These are phyloP conservation scores for Fusarium pseudocircinatum DNA, from an alignment of 2,329 filamentous ascomycete genomes.

Conservation along the genomic window DNA sequence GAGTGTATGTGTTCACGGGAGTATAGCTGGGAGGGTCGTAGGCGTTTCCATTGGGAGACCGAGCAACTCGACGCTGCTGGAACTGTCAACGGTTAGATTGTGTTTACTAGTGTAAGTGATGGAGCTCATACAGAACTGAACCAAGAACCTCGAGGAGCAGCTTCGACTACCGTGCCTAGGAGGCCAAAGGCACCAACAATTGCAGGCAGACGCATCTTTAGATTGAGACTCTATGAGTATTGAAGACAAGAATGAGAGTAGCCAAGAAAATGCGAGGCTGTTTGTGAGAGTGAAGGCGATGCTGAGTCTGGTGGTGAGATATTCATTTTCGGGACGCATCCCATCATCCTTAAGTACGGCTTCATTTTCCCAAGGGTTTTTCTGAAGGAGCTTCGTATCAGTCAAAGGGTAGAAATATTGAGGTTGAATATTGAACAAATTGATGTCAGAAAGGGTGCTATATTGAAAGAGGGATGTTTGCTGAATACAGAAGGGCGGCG, in stretches of 20 bases:
- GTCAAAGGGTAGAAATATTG: constrained; percentile 32
- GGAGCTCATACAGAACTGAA: constrained; percentile 26
- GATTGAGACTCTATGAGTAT: neutral
- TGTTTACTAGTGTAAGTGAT: neutral
- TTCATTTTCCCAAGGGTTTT: constrained; percentile 35
- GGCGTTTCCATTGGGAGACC: neutral
- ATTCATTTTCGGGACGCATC: constrained; percentile 9
- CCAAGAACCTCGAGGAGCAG: constrained; percentile 36
- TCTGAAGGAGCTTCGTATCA: constrained; percentile 3
- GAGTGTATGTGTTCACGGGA: constrained; percentile 3
- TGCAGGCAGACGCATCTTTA: constrained; percentile 38
- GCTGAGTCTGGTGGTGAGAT: constrained; percentile 37
- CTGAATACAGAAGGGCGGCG: constrained; percentile 11
- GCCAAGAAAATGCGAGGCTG: constrained; percentile 23
- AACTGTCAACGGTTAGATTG: constrained; percentile 19
- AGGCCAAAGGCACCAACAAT: constrained; percentile 43
- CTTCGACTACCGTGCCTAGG: constrained; percentile 39
- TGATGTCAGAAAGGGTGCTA: constrained; percentile 11
- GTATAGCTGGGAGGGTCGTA: constrained; percentile 19
- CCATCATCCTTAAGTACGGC: constrained; percentile 34
- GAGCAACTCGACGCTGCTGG: constrained; percentile 3
- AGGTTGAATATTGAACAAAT: constrained; percentile 20
- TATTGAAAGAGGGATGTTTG: constrained; percentile 22
- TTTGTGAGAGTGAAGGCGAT: constrained; percentile 9
- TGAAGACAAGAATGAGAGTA: neutral